Base-by-base conservation (phyloP, 2,329 filamentous ascomycete genomes). In the Penicillium polonicum region DNA sequence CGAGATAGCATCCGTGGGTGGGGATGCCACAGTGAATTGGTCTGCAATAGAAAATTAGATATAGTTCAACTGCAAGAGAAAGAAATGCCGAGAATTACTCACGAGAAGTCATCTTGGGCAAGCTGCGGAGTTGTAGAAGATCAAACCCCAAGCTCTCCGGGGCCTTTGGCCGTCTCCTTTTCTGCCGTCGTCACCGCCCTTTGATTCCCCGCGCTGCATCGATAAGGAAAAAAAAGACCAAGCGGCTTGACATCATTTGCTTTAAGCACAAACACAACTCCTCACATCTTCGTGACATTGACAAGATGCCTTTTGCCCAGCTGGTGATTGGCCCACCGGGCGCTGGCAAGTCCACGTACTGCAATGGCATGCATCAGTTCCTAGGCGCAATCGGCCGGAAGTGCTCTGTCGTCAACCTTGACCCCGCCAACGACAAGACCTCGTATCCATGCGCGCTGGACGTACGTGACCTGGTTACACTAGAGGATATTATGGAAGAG, bases 291-390 rank as follows among this genome's bases (percentile, higher is more conserved):
- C 9, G 33, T 46, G 19, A 38, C 15, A 36, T 29, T 54, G 17
- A 49, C 54, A 55, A 35, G 7, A 84, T 84, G 82, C 82, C 82
- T 6, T 85, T 85, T 58, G 82, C 80, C n/a, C 90, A 96, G 78
- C 86, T 97, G 43, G 87, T 96, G 38, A 87, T 96, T 68, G 94
- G 94, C n/a, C 93, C 92, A 65, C 94, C 94, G 7, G 94, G 94
- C 69, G 87, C 92, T 31, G 94, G 94, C 60, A 99, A 99, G 79
- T 97, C 92, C 64, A 99, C 94, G 8, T 97, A 96, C 74, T 97
- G 93, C 81, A 91, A 97, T 86, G 94, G 94, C 72, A 96, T 99
- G 90, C 91, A 97, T 72, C 94, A 99, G 78, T 99, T 99, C 79
- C 89, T 97, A 83, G 88, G 88, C 64, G 93, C 94, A 62, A 96